Percentiles rank a stretch among this genome's conserved stretches.
Conservation (phyloP, 2,329 filamentous ascomycete genomes). For the Colletotrichum somersetense region DNA sequence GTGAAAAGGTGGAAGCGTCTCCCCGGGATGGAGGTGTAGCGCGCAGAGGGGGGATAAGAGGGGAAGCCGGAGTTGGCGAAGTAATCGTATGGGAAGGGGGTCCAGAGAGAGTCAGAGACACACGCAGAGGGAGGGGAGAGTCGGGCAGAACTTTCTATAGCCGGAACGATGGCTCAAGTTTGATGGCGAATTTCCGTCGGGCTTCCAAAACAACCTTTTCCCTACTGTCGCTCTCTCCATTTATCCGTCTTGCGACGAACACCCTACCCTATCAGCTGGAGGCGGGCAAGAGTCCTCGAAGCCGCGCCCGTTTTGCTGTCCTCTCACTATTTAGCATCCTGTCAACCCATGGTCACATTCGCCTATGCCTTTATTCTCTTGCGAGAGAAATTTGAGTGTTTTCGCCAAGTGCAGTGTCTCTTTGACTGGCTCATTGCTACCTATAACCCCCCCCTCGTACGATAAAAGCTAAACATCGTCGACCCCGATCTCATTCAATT, state of each 20-base stretch:
- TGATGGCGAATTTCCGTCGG: background rate
- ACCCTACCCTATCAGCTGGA: background rate
- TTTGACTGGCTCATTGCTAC: background rate
- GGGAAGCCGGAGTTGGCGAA: background rate
- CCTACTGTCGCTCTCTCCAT: background rate
- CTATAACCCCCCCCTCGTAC: background rate
- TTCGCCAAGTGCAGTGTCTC: background rate
- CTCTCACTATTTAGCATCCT: background rate
- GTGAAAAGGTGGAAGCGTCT: background rate
- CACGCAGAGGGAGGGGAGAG: background rate
- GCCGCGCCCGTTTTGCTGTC: background rate
- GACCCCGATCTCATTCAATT: background rate
- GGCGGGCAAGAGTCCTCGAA: background rate
- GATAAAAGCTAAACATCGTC: background rate
- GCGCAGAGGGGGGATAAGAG: background rate
- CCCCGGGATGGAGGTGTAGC: conserved; percentile 8
- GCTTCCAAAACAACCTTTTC: too few species aligned
- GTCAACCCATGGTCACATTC: too few species aligned
- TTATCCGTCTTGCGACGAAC: conserved; percentile 6
- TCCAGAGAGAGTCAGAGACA: background rate
- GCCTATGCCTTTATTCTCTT: background rate
- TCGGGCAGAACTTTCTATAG: conserved; percentile 1
- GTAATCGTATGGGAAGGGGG: background rate
- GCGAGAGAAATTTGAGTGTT: background rate
- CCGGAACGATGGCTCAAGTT: background rate